Evolutionary conservation across 179 eudicot species (phyloP).

Genomic region (Kewa caespitosa): DNA sequence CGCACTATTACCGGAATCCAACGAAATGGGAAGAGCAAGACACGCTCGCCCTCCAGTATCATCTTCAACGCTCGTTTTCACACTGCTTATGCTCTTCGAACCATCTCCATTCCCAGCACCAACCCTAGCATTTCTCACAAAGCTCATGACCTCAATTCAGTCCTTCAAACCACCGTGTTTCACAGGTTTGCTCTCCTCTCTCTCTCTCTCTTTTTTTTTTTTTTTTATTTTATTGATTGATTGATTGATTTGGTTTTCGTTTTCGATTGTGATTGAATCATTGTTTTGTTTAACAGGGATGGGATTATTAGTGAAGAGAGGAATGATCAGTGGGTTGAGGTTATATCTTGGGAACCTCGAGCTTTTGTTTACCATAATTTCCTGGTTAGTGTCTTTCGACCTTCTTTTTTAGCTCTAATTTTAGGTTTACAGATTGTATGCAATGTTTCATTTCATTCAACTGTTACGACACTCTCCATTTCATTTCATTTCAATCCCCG

Average conservation of each 20-base stretch:
- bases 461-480: too few relatives aligned
- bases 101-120: slow-evolving; percentile 51
- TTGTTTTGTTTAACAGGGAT: slow-evolving; percentile 22
- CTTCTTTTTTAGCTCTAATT: not conserved
- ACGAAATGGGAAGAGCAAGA: slow-evolving; percentile 34
- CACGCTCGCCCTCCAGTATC: slow-evolving; percentile 22
- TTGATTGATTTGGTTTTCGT: not conserved
- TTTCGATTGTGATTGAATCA: not conserved
- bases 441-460: too few relatives aligned
- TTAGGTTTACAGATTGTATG: not conserved
- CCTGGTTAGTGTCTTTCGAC: slow-evolving; percentile 46
- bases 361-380: slow-evolving; percentile 83
- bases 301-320: slow-evolving; percentile 42
- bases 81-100: slow-evolving; percentile 51
- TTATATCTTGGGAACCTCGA: slow-evolving; percentile 93
- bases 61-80: slow-evolving; percentile 36
- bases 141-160: slow-evolving; percentile 56
- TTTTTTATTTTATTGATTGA: slow-evolving; percentile 9
- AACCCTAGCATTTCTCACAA: slow-evolving; percentile 30
- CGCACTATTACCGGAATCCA: not conserved
- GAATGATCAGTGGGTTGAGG: slow-evolving; percentile 78
- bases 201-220: not conserved
- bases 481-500: too few relatives aligned
- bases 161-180: slow-evolving; percentile 43
- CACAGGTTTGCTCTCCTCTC: slow-evolving; percentile 31